Base-by-base conservation (phyloP, 352 stramenopile genomes). In the Phytophthora pluvialis region DNA sequence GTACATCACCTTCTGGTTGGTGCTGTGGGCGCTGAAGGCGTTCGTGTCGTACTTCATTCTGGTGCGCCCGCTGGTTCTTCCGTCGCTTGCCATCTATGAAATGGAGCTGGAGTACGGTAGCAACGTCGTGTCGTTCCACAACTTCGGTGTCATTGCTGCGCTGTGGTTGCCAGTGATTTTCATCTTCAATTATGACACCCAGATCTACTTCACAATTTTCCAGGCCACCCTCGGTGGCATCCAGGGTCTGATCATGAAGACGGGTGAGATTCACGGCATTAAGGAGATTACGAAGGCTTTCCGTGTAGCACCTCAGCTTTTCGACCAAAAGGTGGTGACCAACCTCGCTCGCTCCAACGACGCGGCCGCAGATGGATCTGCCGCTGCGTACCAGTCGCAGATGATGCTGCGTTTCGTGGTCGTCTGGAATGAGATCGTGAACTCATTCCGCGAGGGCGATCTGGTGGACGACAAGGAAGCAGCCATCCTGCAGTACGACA, bases 401-500 rank as follows among this genome's bases (percentile, higher is more conserved):
- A 86, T 90, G 76, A 89, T 89, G 83, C 72, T 88, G 12, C 80
- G 83, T n/a, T 91, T 91, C 51, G 83, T 90, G 3, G 83, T 91
- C 11, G 83, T 91, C 13, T 91, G 83, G 83, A 91, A 91, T 58
- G 83, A 91, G 48, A 85, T 89, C 15, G 82, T 91, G 9, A 91
- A 91, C 63, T 90, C 80, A 36, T 91, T 90, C 70, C 80, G 83
- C 15, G 80, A 90, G 67, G 81, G 80, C 33, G 83, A 91, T 28
- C 56, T 91, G 26, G 70, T 91, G 1, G 83, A 91, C 57, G 83
- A 91, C 57, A 91, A 90, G 58, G 83, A 91, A 53, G 83, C 83
- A 10, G 77, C 78, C 3, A 89, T 91, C 44, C 39, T 90, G 46
- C 79, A 90, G 48, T 90, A 90, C 62, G 84, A 91, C 49, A 89